phyloP scores from a whole-genome alignment of 2,329 filamentous ascomycete genomes.

The Talaromyces funiculosus region DNA sequence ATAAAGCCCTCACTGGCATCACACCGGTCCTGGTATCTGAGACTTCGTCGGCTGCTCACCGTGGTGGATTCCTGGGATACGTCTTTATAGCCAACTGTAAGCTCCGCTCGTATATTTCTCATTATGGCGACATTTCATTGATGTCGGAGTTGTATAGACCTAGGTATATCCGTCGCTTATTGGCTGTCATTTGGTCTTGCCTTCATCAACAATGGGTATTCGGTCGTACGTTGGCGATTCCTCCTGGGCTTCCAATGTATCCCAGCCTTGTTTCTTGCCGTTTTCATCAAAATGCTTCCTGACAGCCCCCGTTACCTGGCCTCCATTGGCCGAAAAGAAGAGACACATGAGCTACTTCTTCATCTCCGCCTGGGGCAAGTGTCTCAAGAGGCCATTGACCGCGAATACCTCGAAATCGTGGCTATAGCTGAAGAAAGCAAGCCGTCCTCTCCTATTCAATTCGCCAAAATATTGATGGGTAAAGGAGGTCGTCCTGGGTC shows the following conservation, averaged over 20 bases:
- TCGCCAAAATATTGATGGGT: slow-evolving; percentile 34
- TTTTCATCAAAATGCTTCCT: slow-evolving; percentile 28
- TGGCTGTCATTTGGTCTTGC: slow-evolving; percentile 35
- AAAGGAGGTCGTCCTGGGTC: slow-evolving; percentile 24
- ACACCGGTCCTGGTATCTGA: slow-evolving; percentile 48
- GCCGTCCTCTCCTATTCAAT: slow-evolving; percentile 34
- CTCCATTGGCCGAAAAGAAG: slow-evolving; percentile 36
- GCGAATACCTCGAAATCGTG: slow-evolving; percentile 33
- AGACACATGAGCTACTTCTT: slow-evolving; percentile 46
- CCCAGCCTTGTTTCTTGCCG: slow-evolving; percentile 24
- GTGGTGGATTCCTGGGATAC: slow-evolving; percentile 45
- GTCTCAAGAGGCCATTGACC: slow-evolving; percentile 26
- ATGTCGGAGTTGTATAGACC: slow-evolving; percentile 22
- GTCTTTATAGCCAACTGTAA: slow-evolving; percentile 49
- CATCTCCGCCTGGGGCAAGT: slow-evolving; percentile 21
- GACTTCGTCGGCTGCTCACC: slow-evolving; percentile 42
- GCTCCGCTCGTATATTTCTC: slow-evolving; percentile 4
- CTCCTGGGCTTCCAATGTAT: slow-evolving; percentile 32
- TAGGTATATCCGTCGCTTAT: slow-evolving; percentile 43
- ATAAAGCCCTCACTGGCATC: slow-evolving; percentile 42
- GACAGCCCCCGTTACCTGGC: slow-evolving; percentile 31
- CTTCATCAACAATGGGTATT: slow-evolving; percentile 29
- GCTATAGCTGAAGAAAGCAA: slow-evolving; percentile 26
- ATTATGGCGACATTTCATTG: not conserved
- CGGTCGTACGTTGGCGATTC: slow-evolving; percentile 31